A percentile compares a stretch with the other conserved stretches of the same genome.
phyloP scores from a whole-genome alignment of 148 eudicot species.

The Rhododendron williamsianum region DNA sequence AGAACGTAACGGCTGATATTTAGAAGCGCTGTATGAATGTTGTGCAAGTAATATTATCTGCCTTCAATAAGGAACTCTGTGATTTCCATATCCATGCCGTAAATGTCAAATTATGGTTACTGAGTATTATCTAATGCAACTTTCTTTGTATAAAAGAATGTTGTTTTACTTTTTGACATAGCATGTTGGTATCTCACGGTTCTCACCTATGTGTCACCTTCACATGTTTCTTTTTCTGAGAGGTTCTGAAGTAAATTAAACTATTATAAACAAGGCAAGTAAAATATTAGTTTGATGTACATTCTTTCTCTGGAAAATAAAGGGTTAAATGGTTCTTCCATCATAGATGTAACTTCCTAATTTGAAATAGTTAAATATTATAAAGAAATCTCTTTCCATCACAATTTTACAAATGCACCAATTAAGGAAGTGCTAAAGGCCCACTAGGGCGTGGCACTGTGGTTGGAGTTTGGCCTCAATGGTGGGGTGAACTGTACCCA shows the following conservation, averaged over 20 bases:
- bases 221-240: no score
- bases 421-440: slow-evolving; percentile 2
- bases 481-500: not conserved
- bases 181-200: not conserved
- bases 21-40: not conserved
- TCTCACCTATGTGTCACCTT: not conserved
- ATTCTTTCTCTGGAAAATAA: not conserved
- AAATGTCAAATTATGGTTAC: not conserved
- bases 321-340: not conserved
- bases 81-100: not conserved
- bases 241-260: not conserved
- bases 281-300: not conserved
- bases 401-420: not conserved
- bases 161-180: not conserved
- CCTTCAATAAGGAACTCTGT: not conserved
- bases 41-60: not conserved
- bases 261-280: not conserved
- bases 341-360: not conserved
- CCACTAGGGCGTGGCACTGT: not conserved
- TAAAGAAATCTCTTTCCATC: not conserved
- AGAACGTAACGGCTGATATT: not conserved
- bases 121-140: not conserved
- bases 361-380: not conserved
- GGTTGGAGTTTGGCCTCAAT: not conserved
- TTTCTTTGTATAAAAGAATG: not conserved